These are phyloP conservation scores for Psidium friedrichsthalianum DNA, from an alignment of 345 rosid species.

Conservation along the genomic window DNA sequence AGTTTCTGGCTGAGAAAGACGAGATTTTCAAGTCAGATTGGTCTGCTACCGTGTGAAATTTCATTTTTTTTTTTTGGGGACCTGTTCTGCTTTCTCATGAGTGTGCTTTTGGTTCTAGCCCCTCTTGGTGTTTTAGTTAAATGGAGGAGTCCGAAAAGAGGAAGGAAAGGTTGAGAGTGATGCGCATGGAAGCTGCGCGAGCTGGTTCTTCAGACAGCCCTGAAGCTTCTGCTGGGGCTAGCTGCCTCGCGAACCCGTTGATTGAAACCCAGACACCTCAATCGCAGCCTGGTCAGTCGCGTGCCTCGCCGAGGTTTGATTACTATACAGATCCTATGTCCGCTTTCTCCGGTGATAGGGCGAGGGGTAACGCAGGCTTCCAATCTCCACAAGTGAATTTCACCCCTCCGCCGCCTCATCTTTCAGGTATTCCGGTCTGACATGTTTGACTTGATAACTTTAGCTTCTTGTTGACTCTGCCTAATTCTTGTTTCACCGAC, in stretches of 20 bases:
- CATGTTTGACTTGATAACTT: neutral
- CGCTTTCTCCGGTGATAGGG: slow-evolving; percentile 57
- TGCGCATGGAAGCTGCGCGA: slow-evolving; percentile 58
- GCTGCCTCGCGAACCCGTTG: slow-evolving; percentile 60
- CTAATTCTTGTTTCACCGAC: slow-evolving; percentile 9
- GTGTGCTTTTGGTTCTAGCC: neutral
- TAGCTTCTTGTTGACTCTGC: neutral
- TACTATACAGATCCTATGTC: slow-evolving; percentile 74
- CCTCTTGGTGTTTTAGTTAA: neutral
- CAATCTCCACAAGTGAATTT: slow-evolving; percentile 12
- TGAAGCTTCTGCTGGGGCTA: slow-evolving; percentile 15
- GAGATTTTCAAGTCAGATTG: neutral
- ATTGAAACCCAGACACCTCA: slow-evolving; percentile 21
- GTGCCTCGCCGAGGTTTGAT: slow-evolving; percentile 42
- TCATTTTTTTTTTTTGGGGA: neutral
- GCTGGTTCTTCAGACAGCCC: slow-evolving; percentile 19
- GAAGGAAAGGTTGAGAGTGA: slow-evolving; percentile 58
- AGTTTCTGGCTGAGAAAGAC: neutral
- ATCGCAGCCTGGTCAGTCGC: slow-evolving; percentile 12
- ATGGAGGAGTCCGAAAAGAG: slow-evolving; percentile 85
- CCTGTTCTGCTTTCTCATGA: neutral
- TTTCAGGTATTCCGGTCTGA: slow-evolving; percentile 10
- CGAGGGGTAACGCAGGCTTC: slow-evolving; percentile 14
- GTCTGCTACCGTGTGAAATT: neutral
- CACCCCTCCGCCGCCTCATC: neutral